Conservation (phyloP, 495 filamentous ascomycete species). For the Neurospora tetrasperma region DNA sequence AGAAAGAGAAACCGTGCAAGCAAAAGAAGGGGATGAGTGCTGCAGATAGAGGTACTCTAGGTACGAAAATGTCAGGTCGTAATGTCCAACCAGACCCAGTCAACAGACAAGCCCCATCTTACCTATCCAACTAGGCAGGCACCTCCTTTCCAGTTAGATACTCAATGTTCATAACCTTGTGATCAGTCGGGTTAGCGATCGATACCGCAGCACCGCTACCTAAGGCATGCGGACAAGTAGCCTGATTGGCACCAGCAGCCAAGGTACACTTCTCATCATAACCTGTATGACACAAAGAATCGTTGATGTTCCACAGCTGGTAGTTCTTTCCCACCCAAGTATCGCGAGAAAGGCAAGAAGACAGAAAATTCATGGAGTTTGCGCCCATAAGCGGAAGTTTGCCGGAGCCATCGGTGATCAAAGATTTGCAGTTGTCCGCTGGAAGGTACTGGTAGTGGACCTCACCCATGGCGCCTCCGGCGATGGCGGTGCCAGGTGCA, state of each 20-base stretch:
- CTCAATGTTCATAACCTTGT: neutral
- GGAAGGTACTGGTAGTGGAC: constrained; percentile 19
- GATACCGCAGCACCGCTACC: neutral
- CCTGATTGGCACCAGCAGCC: constrained; percentile 18
- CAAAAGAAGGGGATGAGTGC: neutral
- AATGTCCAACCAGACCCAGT: neutral
- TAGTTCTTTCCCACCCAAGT: constrained; percentile 23
- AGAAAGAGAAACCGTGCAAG: neutral
- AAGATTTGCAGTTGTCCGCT: constrained; percentile 14
- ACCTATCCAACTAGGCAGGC: neutral
- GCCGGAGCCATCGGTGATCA: constrained; percentile 19
- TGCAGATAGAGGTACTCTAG: too few relatives aligned
- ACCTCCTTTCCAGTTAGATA: neutral
- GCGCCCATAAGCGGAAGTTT: constrained; percentile 26
- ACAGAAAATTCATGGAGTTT: constrained; percentile 28
- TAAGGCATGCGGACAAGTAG: neutral
- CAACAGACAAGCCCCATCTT: too few relatives aligned
- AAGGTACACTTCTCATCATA: constrained; percentile 24
- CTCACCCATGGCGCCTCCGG: constrained; percentile 18
- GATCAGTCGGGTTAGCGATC: neutral
- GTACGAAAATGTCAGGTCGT: neutral
- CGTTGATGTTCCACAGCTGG: constrained; percentile 21
- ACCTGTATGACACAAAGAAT: constrained; percentile 17
- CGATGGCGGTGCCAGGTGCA: constrained; percentile 9
- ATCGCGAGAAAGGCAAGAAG: constrained; percentile 16